Conservation (phyloP, 1,284 basidiomycete genomes). For the Cutaneotrichosporon sp. region DNA sequence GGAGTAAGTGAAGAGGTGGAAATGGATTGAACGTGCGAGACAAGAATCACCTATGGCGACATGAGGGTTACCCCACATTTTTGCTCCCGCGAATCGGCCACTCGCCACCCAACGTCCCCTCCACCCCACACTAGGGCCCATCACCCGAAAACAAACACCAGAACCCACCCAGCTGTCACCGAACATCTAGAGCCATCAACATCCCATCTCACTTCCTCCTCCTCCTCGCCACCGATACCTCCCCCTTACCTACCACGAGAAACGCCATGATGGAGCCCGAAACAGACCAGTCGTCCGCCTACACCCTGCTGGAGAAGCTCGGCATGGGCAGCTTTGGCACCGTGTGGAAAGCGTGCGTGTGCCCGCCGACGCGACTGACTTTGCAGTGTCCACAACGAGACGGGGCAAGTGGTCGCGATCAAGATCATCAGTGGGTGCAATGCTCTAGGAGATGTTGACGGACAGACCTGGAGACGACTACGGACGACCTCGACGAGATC, state of each 20-base stretch:
- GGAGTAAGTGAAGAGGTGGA: neutral
- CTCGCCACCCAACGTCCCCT: neutral
- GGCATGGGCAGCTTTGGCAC: conserved; percentile 97
- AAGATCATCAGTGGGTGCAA: conserved; percentile 84
- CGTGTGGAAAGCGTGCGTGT: conserved; percentile 81
- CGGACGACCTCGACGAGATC: conserved; percentile 95
- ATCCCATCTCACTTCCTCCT: neutral
- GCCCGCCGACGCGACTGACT: neutral
- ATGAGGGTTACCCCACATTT: neutral
- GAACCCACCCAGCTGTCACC: too few relatives aligned
- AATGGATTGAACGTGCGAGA: neutral
- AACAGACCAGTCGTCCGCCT: conserved; percentile 77
- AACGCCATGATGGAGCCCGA: conserved; percentile 1
- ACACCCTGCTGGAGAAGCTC: conserved; percentile 90
- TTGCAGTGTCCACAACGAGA: conserved; percentile 76
- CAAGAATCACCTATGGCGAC: neutral
- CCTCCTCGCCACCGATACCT: neutral
- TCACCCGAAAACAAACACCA: neutral
- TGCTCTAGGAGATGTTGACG: neutral
- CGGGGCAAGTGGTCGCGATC: conserved; percentile 91
- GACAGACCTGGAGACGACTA: conserved; percentile 63
- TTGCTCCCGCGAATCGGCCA: neutral
- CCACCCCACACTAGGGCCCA: neutral
- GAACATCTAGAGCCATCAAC: too few relatives aligned
- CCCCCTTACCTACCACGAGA: neutral